Evolutionary conservation across 169 alveolate genomes (phyloP), one percentile per base, ranked within the genome.

Genomic region (Hepatocystis sp.): DNA sequence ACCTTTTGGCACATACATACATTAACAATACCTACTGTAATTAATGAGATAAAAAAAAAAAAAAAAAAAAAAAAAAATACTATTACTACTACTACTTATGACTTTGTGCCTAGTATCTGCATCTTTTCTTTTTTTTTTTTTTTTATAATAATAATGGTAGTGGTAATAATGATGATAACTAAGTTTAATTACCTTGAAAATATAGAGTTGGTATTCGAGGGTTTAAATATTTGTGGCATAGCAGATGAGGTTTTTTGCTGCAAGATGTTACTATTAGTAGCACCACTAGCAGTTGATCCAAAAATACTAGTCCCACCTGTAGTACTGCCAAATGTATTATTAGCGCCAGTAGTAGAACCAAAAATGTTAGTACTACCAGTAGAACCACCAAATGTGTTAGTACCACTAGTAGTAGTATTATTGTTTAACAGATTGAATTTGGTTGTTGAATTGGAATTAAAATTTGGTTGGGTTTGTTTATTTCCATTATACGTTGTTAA

Each of bases 131-230:
- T 32, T 21, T 36, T 60, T 39, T 15, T 36, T 11, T 10, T n/a
- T 30, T 4, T 17, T 23, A 3, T 32, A 13, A 23, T 2, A 25
- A 19, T 8, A 30, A 27, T n/a, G 19, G n/a, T n/a, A n/a, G n/a
- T n/a, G n/a, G n/a, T n/a, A n/a, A n/a, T n/a, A n/a, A n/a, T n/a
- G n/a, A n/a, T n/a, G n/a, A n/a, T n/a, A n/a, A n/a, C n/a, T n/a
- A n/a, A n/a, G n/a, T n/a, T n/a, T n/a, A n/a, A n/a, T 51, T 67
- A 67, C 19, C 85, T 67, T 28, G 85, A 67, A 67, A 67, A 67
- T 42, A 67, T 21, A 55, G 63, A 52, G 23, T 51, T 66, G 28
- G 44, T 66, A 27, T 67, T 67, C 15, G 60, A 2, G 10, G 60
- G 32, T 3, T 36, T 67, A 44, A 51, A 67, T 1, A 15, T 23